Conservation (phyloP, 441 rosid genomes). For the Erysimum cheiri region DNA sequence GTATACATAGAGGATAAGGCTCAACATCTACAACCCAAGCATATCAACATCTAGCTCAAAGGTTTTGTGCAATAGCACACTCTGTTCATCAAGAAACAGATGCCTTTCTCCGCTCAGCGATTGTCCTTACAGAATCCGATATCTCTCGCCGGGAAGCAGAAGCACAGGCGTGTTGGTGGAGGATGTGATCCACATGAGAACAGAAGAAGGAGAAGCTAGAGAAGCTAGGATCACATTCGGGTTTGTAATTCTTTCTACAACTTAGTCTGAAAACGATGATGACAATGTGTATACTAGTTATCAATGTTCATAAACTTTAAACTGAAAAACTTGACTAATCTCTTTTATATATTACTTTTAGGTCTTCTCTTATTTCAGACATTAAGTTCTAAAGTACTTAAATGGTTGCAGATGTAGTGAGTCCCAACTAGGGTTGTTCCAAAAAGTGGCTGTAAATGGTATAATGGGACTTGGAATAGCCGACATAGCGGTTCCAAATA, state of each 20-base stretch:
- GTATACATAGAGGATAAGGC: conserved; percentile 48
- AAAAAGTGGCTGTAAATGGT: conserved; percentile 80
- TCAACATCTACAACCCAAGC: conserved; percentile 74
- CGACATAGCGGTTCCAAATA: conserved; percentile 76
- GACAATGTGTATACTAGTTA: neutral
- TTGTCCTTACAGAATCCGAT: conserved; percentile 70
- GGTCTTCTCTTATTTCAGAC: neutral
- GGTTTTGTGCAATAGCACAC: conserved; percentile 63
- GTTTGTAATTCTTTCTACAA: conserved; percentile 51
- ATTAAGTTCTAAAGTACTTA: neutral
- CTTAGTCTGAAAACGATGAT: neutral
- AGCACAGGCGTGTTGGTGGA: conserved; percentile 74
- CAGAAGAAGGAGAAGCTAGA: conserved; percentile 54
- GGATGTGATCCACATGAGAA: conserved; percentile 71
- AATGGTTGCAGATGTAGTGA: conserved; percentile 71
- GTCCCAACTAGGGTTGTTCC: conserved; percentile 73
- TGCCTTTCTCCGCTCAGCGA: conserved; percentile 58
- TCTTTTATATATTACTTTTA: neutral
- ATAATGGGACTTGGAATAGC: conserved; percentile 84
- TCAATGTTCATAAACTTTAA: neutral
- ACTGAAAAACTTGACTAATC: no score
- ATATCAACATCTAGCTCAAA: conserved; percentile 67
- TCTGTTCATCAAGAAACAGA: conserved; percentile 48
- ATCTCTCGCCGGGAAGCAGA: conserved; percentile 73
- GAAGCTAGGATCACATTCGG: conserved; percentile 74